A percentile compares a stretch with the other conserved stretches of the same genome.
phyloP scores from a whole-genome alignment of 2,329 filamentous ascomycete species.

The Diaporthe humulicola region DNA sequence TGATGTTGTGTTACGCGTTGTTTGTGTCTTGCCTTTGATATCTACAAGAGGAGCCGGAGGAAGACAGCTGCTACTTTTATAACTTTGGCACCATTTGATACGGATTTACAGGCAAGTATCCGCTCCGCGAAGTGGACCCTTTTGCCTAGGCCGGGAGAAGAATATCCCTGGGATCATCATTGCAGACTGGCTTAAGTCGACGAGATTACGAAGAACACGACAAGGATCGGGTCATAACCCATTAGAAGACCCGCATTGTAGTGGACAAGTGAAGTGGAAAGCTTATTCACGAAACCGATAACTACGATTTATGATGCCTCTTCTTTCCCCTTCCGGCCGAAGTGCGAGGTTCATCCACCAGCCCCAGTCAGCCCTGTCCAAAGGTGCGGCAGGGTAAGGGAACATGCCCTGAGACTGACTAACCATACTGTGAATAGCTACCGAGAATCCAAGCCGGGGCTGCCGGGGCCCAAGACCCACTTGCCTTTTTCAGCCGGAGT shows the following conservation, averaged over 20 bases:
- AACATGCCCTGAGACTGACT: no score
- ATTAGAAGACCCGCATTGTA: no score
- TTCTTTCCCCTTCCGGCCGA: not conserved
- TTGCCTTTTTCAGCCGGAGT: not conserved
- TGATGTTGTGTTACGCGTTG: not conserved
- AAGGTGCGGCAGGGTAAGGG: not conserved
- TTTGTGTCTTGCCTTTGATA: not conserved
- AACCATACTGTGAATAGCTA: no score
- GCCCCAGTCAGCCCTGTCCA: not conserved
- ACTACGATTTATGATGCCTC: not conserved
- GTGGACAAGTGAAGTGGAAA: no score
- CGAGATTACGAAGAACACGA: no score
- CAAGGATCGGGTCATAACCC: no score
- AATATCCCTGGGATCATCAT: no score
- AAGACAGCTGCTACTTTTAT: not conserved
- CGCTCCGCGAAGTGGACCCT: no score
- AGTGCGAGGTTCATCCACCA: not conserved
- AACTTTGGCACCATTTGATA: not conserved
- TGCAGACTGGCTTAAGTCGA: no score
- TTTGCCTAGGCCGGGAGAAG: no score
- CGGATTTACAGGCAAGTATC: no score
- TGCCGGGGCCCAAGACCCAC: not conserved
- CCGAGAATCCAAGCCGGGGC: not conserved
- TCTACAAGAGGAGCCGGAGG: not conserved
- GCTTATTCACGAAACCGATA: no score